phyloP scores from a whole-genome alignment of 2,329 filamentous ascomycete genomes.

The Rosellinia necatrix region DNA sequence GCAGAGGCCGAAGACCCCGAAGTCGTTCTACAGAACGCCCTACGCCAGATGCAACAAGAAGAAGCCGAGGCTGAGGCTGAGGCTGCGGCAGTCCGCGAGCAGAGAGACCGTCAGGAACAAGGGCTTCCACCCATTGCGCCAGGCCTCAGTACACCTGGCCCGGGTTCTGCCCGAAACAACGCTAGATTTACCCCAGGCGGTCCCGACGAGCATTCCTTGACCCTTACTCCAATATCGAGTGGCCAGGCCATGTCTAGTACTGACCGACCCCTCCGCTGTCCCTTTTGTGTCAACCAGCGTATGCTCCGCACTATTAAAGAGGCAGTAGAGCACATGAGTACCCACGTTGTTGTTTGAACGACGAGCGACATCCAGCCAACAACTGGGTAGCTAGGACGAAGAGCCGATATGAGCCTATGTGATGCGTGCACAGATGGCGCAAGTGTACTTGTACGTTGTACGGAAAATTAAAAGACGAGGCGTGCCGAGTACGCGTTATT shows the following conservation, averaged over 20 bases:
- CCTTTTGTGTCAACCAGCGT: slow-evolving; percentile 65
- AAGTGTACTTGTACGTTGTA: slow-evolving; percentile 1
- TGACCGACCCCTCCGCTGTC: slow-evolving; percentile 59
- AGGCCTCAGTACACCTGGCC: slow-evolving; percentile 34
- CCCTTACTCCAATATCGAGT: slow-evolving; percentile 59
- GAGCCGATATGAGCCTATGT: background rate
- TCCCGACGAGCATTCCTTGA: slow-evolving; percentile 49
- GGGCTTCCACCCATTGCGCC: slow-evolving; percentile 42
- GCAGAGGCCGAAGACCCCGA: slow-evolving; percentile 59
- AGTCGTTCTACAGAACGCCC: slow-evolving; percentile 61
- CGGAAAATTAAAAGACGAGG: background rate
- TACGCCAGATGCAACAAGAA: slow-evolving; percentile 62
- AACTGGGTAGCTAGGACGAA: background rate
- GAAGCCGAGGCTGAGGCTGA: slow-evolving; percentile 63
- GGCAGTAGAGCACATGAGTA: slow-evolving; percentile 66
- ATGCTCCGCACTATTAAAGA: slow-evolving; percentile 66
- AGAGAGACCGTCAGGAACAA: slow-evolving; percentile 54
- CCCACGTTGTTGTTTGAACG: slow-evolving; percentile 58
- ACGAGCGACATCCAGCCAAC: background rate
- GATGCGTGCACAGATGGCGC: background rate
- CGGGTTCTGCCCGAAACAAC: slow-evolving; percentile 26
- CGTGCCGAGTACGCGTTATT: background rate
- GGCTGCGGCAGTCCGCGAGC: slow-evolving; percentile 58
- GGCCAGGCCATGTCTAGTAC: slow-evolving; percentile 51
- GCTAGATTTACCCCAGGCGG: slow-evolving; percentile 36